Base-by-base conservation (phyloP, 2,329 filamentous ascomycete species). In the Aspergillus vadensis region DNA sequence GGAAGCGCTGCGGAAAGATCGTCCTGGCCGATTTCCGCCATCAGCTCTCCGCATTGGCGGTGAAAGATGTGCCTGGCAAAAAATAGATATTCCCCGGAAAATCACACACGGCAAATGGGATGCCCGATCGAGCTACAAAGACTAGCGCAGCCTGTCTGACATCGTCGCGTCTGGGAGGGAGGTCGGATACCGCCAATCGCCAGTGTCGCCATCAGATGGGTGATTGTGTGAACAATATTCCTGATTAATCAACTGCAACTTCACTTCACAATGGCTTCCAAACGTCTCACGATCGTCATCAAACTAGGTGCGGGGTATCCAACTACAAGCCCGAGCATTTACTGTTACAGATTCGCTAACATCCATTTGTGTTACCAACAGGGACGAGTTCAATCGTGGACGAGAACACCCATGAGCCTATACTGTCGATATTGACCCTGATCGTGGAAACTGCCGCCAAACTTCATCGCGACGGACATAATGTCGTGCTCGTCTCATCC, bases 321-420 rank as follows among this genome's bases (percentile, higher is more conserved):
- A 64, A 51, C 59, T 41, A 9, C 10, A 14, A 36, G 17, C 44
- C 47, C 65, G 53, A 53, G 32, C 59, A 19, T 41, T 51, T 14
- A 53, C 39, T 39, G 39, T 30, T 38, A n/a, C 50, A 44, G 51
- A 56, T 53, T 25, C 59, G 61, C 62, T 69, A 61, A 72, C 60
- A 49, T 43, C 30, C 57, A 19, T n/a, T 52, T 65, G 60, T 64
- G 43, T n/a, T 12, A 50, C 25, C 53, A 61, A 62, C 68, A 99
- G 95, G 95, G 70, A 98, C 95, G 50, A 97, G 92, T 77, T 98
- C 95, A n/a, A 98, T 99, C 68, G 93, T 99, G 66, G 92, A 98
- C 79, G 95, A 99, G 76, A 90, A 88, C 74, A 96, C 91, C 21
- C 95, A 97, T 79, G 91, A 97, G 73, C 95, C 95, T 3, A 86